Base-by-base conservation (phyloP, 2,329 filamentous ascomycete genomes). In the Hymenoscyphus albidus region DNA sequence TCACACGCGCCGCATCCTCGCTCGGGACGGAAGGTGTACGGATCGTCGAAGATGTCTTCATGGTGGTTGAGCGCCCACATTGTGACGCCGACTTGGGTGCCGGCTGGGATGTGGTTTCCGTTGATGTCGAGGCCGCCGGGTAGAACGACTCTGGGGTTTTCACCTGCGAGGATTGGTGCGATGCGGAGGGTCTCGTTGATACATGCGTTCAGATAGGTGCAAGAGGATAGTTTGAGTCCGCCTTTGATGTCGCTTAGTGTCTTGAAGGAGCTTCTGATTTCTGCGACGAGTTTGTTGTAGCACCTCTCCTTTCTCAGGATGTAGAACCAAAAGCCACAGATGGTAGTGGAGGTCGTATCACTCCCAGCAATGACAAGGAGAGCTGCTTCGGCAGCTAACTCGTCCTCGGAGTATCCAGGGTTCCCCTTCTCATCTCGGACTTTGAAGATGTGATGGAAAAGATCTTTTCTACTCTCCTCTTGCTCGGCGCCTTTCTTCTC, bases 401-500 rank as follows among this genome's bases (percentile, higher is more conserved):
- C 59, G 31, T 32, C 35, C 61, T 77, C 79, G 5, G 63, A 63
- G 38, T 76, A 67, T 39, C 77, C 75, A 5, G 69, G 68, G 35
- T 68, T 73, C 59, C 88, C 88, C 0, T 88, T 90, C 72, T 91
- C 87, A 31, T 92, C 89, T 56, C 84, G 84, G 7, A 88, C 88
- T 72, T 87, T 88, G 66, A 91, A 82, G 13, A 92, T 82, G 74
- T 91, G 87, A 77, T 90, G 87, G 79, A 75, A 91, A 78, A 91
- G 90, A 73, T 91, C 89, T 64, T 87, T 85, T n/a, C 42, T 44
- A 42, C 88, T 57, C 13, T 85, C 63, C 86, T 85, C 68, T 39
- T 86, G 38, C 10, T 27, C 32, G 16, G 7, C 62, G 18, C 51
- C 44, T 44, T 62, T 39, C n/a, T 59, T 42, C 5, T 39, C 16